These are phyloP conservation scores for Tulasnella sp. DNA, from an alignment of 768 basidiomycete genomes.

Conservation along the genomic window DNA sequence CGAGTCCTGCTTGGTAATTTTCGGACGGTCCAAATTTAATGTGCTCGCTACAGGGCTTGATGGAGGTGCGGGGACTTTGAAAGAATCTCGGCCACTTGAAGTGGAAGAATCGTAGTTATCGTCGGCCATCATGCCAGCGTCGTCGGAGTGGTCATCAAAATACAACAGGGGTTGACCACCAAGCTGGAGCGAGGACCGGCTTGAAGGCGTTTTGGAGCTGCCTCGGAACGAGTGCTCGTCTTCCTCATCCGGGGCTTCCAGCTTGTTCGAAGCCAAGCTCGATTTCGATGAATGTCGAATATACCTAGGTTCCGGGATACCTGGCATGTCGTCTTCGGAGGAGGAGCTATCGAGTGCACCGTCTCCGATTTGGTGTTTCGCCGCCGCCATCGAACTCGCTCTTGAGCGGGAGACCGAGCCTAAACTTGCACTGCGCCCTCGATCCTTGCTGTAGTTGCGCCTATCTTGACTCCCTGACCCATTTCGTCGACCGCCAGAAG, in stretches of 20 bases:
- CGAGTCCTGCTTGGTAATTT: slow-evolving; percentile 49
- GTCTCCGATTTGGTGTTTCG: slow-evolving; percentile 25
- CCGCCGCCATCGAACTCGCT: slow-evolving; percentile 15
- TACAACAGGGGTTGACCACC: neutral
- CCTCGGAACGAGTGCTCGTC: slow-evolving; percentile 11
- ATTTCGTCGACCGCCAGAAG: slow-evolving; percentile 5
- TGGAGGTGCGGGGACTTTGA: slow-evolving; percentile 10
- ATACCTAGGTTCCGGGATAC: neutral
- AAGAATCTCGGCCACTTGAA: neutral
- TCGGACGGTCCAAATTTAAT: slow-evolving; percentile 9
- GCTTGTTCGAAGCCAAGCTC: neutral
- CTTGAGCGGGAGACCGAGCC: slow-evolving; percentile 11
- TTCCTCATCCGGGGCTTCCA: slow-evolving; percentile 14
- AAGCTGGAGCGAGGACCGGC: neutral
- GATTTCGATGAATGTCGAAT: slow-evolving; percentile 8
- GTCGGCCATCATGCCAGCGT: slow-evolving; percentile 23
- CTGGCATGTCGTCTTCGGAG: neutral
- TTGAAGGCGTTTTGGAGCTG: neutral
- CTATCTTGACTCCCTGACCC: slow-evolving; percentile 10
- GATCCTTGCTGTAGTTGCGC: slow-evolving; percentile 1
- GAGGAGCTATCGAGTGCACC: slow-evolving; percentile 22
- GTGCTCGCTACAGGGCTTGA: slow-evolving; percentile 16
- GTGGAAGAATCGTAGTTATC: slow-evolving; percentile 28
- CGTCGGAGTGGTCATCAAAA: slow-evolving; percentile 17
- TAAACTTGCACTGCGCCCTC: slow-evolving; percentile 16